Base-by-base conservation (phyloP, 192 early-diverging fungal genomes). In the Chytriomyces sp. region DNA sequence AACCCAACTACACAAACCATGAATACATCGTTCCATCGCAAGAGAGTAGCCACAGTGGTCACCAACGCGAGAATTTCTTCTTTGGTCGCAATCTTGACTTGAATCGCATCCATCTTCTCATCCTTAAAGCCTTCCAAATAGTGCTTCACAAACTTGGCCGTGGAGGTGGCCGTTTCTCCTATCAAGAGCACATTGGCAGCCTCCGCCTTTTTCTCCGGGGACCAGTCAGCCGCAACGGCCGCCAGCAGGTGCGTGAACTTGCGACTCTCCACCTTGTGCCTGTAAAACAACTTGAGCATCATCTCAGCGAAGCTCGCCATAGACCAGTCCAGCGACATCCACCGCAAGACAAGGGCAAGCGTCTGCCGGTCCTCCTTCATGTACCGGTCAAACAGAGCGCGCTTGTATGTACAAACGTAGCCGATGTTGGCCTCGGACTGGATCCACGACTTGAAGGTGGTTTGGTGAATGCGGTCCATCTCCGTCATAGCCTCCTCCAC, bases 201-300 rank as follows among this genome's bases (percentile, higher is more conserved):
- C 31, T 78, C 73, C n/a, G 25, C 52, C 10, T 60, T 70, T 39
- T 49, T 52, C 59, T 68, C 60, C 4, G 17, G 6, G 10, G 25
- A 12, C 77, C 77, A 74, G 17, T 37, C 30, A 7, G 30, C 39
- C 3, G 28, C 39, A 7, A 75, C 41, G 12, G 36, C 73, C 7
- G 52, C 56, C 2, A 78, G 6, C 33, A 68, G 26, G 22, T 28
- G 38, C 4, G 39, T 56, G 39, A 78, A 78, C 40, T 52, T 6
- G 14, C 41, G 8, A 14, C 52, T 59, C 6, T 39, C 58, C n/a
- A 78, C 64, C 5, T 57, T 12, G 34, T 30, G 54, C 22, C 31
- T 33, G 52, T 78, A 78, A 44, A 75, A 78, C 1, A 78, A 53
- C 62, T 78, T 75, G 25, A 78, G 49, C n/a, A 78, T 30, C 4